Evolutionary conservation across 176 grass and related monocot genomes (phyloP), one percentile per base, ranked within the genome.

Genomic region (Raddia guianensis): DNA sequence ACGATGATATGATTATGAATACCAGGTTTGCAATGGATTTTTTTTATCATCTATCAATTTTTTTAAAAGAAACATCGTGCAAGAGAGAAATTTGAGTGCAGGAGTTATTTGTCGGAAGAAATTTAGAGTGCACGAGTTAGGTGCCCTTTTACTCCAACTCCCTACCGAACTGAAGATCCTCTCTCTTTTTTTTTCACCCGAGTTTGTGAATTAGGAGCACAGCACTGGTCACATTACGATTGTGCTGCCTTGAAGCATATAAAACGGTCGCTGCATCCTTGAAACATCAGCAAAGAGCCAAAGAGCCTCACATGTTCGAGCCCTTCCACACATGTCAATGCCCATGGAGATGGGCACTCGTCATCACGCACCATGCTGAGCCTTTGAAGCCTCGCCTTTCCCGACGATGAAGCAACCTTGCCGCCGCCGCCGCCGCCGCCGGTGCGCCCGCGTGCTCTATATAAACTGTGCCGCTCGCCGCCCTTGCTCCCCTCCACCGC

Each of bases 171-270:
- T 80, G 16, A 21, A 58, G 57, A 76, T 90, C 77, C 6, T 35
- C 65, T n/a, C 8, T 1, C 27, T 27, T 27, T 76, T 62, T 12
- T 82, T 89, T 20, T 32, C 75, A 66, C n/a, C 50, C 0, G 45
- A 2, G 77, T 49, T 79, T 82, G 79, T 57, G 89, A 86, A 91
- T 91, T 91, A 91, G 89, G 82, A 86, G 65, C 68, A 78, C 81
- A 78, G 78, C 90, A 92, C 70, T 76, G 86, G 87, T 91, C 66
- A 82, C 86, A 86, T 57, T 75, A 34, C 59, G 54, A 70, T 52
- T 50, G 61, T 43, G 65, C 66, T 80, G 5, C 84, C 90, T 92
- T 95, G 8, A 87, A 87, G 83, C 37, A 40, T 47, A 78, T 71
- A 88, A 70, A 85, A 75, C 74, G 84, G 16, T 65, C 54, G 76